Percentiles rank a stretch among this genome's conserved stretches.
Evolutionary conservation across 495 filamentous ascomycete genomes (phyloP).

Genomic region (Aspergillus cristatus): DNA sequence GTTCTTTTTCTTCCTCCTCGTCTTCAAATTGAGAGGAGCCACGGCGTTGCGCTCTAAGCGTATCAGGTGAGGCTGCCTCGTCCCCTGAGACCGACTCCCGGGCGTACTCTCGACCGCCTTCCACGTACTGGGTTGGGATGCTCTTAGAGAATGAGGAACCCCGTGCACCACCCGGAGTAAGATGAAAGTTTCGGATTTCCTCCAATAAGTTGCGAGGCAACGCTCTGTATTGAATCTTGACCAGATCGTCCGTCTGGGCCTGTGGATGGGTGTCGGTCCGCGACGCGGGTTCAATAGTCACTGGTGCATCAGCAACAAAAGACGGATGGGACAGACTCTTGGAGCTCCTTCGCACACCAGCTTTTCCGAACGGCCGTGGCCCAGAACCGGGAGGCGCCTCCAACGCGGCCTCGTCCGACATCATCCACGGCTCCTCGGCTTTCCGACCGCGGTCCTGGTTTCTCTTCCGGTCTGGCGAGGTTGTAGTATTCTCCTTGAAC

Average conservation of each 20-base stretch:
- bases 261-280: slow-evolving; percentile 5
- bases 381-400: slow-evolving; percentile 3
- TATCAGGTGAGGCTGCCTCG: slow-evolving; percentile 16
- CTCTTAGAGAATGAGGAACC: slow-evolving; percentile 47
- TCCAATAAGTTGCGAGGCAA: slow-evolving; percentile 46
- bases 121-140: slow-evolving; percentile 38
- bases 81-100: slow-evolving; percentile 14
- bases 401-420: slow-evolving; percentile 5
- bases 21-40: slow-evolving; percentile 50
- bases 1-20: slow-evolving; percentile 82
- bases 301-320: slow-evolving; percentile 16
- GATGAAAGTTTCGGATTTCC: slow-evolving; percentile 52
- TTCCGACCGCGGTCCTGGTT: slow-evolving; percentile 25
- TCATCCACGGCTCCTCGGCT: slow-evolving; percentile 20
- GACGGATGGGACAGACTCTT: slow-evolving; percentile 29
- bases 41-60: slow-evolving; percentile 20
- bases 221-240: slow-evolving; percentile 18
- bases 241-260: slow-evolving; percentile 14
- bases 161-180: slow-evolving; percentile 44
- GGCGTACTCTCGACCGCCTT: slow-evolving; percentile 25
- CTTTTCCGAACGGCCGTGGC: slow-evolving; percentile 6
- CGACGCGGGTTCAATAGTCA: slow-evolving; percentile 13
- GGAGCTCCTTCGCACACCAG: slow-evolving; percentile 6
- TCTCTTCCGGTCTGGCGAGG: slow-evolving; percentile 37
- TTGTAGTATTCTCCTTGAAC: slow-evolving; percentile 77